Conservation (phyloP, 1,139 yeast species). For the Saccharomycopsis crataegensis region DNA sequence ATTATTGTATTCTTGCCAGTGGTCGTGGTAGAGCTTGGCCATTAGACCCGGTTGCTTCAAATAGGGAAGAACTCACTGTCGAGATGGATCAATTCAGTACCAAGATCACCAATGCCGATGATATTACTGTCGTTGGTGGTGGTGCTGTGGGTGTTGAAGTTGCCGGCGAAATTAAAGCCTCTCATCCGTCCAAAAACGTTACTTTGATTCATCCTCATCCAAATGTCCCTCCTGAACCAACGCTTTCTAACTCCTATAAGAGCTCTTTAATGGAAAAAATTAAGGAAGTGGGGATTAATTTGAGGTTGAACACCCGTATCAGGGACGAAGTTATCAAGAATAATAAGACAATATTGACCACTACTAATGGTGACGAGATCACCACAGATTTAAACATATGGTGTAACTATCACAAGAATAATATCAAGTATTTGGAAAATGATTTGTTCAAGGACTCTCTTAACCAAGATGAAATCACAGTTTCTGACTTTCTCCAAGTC, state of each 20-base stretch:
- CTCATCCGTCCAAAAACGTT: constrained; percentile 32
- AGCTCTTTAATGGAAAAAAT: constrained; percentile 20
- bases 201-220: constrained; percentile 37
- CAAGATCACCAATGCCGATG: constrained; percentile 18
- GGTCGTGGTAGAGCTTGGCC: constrained; percentile 52
- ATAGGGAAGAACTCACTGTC: constrained; percentile 23
- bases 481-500: not conserved
- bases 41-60: constrained; percentile 37
- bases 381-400: constrained; percentile 35
- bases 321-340: not conserved
- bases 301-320: constrained; percentile 13
- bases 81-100: constrained; percentile 27
- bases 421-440: constrained; percentile 25
- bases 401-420: constrained; percentile 40
- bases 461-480: not conserved
- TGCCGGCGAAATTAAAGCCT: constrained; percentile 35
- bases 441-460: not conserved
- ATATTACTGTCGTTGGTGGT: constrained; percentile 38
- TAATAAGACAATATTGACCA: not conserved
- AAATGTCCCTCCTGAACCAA: constrained; percentile 36
- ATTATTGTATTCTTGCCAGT: constrained; percentile 41
- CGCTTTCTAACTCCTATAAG: constrained; percentile 31
- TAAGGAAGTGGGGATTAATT: constrained; percentile 25
- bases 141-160: constrained; percentile 50
- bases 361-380: constrained; percentile 23